A percentile compares a stretch with the other conserved stretches of the same genome.
These are phyloP conservation scores for Coniosporium tulheliwenetii DNA, from an alignment of 2,329 filamentous ascomycete genomes.

Conservation along the genomic window DNA sequence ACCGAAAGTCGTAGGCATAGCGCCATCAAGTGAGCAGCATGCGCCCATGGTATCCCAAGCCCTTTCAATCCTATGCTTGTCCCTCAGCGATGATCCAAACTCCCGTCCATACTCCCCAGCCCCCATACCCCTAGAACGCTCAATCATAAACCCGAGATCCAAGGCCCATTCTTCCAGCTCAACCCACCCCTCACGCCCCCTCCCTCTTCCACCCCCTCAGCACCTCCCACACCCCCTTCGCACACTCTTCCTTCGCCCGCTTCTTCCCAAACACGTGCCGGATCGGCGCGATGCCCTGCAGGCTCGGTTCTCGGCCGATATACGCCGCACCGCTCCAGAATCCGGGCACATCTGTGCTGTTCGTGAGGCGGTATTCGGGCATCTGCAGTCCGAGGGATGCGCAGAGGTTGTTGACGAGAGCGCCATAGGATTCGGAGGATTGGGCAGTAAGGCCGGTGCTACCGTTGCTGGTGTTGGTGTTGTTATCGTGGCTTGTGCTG, in stretches of 20 bases:
- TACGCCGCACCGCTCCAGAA: conserved; percentile 20
- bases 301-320: conserved; percentile 14
- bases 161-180: too few relatives aligned
- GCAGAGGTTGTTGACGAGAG: conserved; percentile 4
- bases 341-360: conserved; percentile 5
- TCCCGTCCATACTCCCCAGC: too few relatives aligned
- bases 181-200: neutral
- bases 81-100: too few relatives aligned
- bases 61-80: too few relatives aligned
- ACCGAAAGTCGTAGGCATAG: too few relatives aligned
- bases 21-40: too few relatives aligned
- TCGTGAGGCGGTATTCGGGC: conserved; percentile 9
- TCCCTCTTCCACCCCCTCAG: conserved; percentile 16
- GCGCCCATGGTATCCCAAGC: too few relatives aligned
- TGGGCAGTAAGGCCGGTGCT: too few relatives aligned
- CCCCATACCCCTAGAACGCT: too few relatives aligned
- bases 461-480: too few relatives aligned
- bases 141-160: too few relatives aligned
- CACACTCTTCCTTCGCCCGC: conserved; percentile 32
- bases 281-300: conserved; percentile 24
- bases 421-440: neutral
- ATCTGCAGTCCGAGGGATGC: conserved; percentile 9
- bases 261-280: conserved; percentile 30
- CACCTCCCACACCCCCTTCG: conserved; percentile 22
- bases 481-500: too few relatives aligned